Base-by-base conservation (phyloP, 2,329 filamentous ascomycete genomes). In the Sclerotinia borealis region DNA sequence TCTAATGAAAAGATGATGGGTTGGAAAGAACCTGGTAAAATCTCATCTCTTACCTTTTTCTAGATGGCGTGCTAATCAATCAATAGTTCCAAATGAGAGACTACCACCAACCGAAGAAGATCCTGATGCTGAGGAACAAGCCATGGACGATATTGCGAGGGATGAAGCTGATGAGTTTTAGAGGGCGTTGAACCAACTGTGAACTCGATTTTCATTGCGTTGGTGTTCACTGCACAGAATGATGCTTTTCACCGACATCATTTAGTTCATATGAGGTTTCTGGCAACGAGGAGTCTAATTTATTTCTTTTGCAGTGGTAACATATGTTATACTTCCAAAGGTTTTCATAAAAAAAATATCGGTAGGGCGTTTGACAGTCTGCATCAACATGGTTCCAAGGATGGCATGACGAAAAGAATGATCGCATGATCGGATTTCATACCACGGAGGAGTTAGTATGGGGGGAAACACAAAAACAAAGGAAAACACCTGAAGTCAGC, bases 1-100 rank as follows among this genome's bases (percentile, higher is more conserved):
- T 81, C 84, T 0, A 91, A 93, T 72, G 84, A 88, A 68, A 77
- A 90, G 67, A 90, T 93, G 87, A 70, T 80, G 27, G 75, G 80
- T 22, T 92, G 84, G 81, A 90, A 86, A 73, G 76, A 82, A 29
- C 87, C 87, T 47, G 66, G 72, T 72, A 63, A 64, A 67, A 41
- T 50, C 17, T 43, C 37, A 7, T 43, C 27, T 10, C 19, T 27
- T 34, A 10, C 2, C 25, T 29, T 31, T 11, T n/a, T 29, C n/a
- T 36, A 36, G 27, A 45, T 3, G 25, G 15, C 31, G 13, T 41
- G 56, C 58, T 67, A 50, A 68, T n/a, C 6, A 34, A 39, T 9
- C 9, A 10, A n/a, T 31, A 72, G 71, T 70, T 52, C 67, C 65
- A 7, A 73, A 69, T 34, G 66, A 66, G 19, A 65, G 71, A 51